phyloP scores from a whole-genome alignment of 169 alveolate genomes.

The Cryptosporidium meleagridis region DNA sequence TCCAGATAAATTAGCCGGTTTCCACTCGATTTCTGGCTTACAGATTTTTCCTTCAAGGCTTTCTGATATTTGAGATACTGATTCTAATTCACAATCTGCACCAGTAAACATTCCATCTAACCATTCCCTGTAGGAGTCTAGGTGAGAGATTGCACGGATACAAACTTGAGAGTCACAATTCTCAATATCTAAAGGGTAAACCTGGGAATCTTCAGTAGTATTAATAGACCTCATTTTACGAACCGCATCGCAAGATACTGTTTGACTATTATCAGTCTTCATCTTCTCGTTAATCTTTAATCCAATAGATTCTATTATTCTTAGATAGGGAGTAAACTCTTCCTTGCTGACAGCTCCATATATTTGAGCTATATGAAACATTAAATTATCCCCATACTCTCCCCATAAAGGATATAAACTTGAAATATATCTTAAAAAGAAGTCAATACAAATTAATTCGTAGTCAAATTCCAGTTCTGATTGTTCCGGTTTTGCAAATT shows the following conservation, averaged over 20 bases:
- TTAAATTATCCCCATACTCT: slow-evolving; percentile 67
- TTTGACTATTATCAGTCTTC: too few relatives aligned
- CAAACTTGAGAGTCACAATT: slow-evolving; percentile 35
- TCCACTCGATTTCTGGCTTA: slow-evolving; percentile 32
- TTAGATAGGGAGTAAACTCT: slow-evolving; percentile 38
- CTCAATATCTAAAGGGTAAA: slow-evolving; percentile 46
- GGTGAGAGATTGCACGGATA: slow-evolving; percentile 55
- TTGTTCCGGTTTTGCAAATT: background rate
- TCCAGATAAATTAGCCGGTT: slow-evolving; percentile 8
- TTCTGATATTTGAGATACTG: slow-evolving; percentile 13
- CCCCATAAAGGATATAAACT: slow-evolving; percentile 70
- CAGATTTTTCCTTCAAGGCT: slow-evolving; percentile 16
- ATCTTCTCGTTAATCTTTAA: background rate
- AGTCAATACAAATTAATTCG: slow-evolving; percentile 59
- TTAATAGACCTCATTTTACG: background rate
- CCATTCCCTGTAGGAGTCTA: slow-evolving; percentile 74
- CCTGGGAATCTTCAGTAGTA: background rate
- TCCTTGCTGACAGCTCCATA: slow-evolving; percentile 46
- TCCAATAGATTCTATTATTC: slow-evolving; percentile 29
- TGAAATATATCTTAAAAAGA: slow-evolving; percentile 53
- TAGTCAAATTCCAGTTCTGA: slow-evolving; percentile 4
- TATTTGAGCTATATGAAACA: slow-evolving; percentile 63
- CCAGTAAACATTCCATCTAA: slow-evolving; percentile 23
- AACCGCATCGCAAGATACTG: background rate
- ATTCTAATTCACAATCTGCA: slow-evolving; percentile 18